These are phyloP conservation scores for Bretziella fagacearum DNA, from an alignment of 2,329 filamentous ascomycete species.

Conservation along the genomic window DNA sequence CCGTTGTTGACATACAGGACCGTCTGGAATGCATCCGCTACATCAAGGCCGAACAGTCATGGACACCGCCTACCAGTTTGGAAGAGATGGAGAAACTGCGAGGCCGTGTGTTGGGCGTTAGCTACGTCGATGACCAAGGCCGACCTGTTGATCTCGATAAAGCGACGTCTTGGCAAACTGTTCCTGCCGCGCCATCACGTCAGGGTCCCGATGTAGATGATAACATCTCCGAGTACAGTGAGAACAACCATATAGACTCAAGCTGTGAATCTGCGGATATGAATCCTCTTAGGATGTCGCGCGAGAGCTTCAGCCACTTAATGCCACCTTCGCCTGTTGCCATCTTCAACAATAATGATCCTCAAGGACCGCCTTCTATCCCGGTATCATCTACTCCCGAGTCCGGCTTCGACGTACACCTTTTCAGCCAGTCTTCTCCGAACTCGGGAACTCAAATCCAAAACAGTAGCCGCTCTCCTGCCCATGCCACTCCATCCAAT, in stretches of 20 bases:
- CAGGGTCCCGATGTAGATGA: not conserved
- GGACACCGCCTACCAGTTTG: not conserved
- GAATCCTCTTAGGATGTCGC: not conserved
- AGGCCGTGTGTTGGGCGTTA: not conserved
- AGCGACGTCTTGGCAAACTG: not conserved
- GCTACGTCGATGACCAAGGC: constrained; percentile 1
- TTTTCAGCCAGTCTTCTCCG: too few relatives aligned
- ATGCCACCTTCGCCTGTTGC: not conserved
- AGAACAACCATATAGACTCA: not conserved
- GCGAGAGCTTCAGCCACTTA: not conserved
- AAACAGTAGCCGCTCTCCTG: too few relatives aligned
- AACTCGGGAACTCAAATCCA: too few relatives aligned
- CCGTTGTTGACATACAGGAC: not conserved
- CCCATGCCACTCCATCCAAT: too few relatives aligned
- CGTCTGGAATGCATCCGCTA: constrained; percentile 15
- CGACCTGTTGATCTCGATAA: not conserved
- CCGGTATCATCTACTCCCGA: too few relatives aligned
- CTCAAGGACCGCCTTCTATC: not conserved
- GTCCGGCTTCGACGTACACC: too few relatives aligned
- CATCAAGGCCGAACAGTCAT: not conserved
- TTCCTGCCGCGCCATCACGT: not conserved
- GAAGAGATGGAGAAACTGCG: constrained; percentile 2
- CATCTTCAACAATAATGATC: not conserved
- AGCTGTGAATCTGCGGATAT: not conserved
- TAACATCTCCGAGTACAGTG: not conserved